phyloP scores from a whole-genome alignment of 805 yeast species.

The Wickerhamiella cacticola region DNA sequence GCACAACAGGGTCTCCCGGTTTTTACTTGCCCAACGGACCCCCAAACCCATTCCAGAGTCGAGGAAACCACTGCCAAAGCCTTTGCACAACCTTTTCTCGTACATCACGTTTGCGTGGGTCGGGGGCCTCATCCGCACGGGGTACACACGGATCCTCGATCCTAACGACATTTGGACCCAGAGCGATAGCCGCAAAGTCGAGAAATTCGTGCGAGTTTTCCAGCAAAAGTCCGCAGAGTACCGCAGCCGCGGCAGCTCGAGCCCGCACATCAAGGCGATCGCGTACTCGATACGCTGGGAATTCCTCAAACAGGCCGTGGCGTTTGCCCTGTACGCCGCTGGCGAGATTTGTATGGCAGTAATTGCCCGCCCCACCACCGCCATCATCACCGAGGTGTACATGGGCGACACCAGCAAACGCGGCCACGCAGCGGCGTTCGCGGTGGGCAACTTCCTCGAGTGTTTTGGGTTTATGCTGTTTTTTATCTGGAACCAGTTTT shows the following conservation, averaged over 20 bases:
- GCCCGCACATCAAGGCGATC: conserved; percentile 19
- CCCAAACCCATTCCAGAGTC: conserved; percentile 20
- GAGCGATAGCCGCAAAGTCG: conserved; percentile 17
- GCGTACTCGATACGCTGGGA: conserved; percentile 20
- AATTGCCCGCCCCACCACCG: conserved; percentile 20
- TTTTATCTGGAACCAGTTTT: conserved; percentile 51
- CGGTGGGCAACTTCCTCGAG: conserved; percentile 54
- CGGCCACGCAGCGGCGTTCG: conserved; percentile 56
- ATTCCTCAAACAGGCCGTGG: conserved; percentile 7
- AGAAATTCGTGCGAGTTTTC: conserved; percentile 16
- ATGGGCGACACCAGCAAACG: background rate
- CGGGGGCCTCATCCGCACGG: conserved; percentile 34
- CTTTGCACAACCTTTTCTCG: conserved; percentile 31
- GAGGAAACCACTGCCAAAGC: conserved; percentile 18
- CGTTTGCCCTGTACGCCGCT: conserved; percentile 14
- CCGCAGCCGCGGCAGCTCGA: conserved; percentile 6
- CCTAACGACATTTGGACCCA: conserved; percentile 20
- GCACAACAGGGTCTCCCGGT: conserved; percentile 16
- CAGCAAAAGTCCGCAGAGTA: conserved; percentile 14
- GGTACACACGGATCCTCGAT: conserved; percentile 22
- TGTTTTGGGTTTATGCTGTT: conserved; percentile 35
- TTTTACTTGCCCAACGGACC: conserved; percentile 16
- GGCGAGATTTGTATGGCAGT: conserved; percentile 23
- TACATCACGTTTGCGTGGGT: conserved; percentile 44
- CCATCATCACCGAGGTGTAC: conserved; percentile 16